Evolutionary conservation across 257 asterid species (phyloP).

Genomic region (Plantago elongata): DNA sequence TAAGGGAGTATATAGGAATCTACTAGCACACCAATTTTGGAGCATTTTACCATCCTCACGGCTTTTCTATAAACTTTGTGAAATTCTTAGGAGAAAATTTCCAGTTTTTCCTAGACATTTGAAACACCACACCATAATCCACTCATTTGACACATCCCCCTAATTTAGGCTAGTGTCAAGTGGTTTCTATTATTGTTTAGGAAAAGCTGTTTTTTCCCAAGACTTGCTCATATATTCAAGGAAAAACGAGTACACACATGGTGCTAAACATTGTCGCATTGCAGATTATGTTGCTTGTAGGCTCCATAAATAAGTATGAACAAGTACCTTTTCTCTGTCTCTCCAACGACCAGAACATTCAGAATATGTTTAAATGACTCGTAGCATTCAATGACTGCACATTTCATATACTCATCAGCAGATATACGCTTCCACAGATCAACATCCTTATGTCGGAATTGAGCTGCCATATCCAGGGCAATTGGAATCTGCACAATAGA

Average conservation of each 20-base stretch:
- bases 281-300: conserved; percentile 13
- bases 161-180: no score
- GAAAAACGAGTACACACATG: conserved; percentile 5
- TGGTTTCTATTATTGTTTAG: no score
- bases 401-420: conserved; percentile 85
- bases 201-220: neutral
- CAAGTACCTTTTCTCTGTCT: conserved; percentile 81
- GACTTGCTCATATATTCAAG: neutral
- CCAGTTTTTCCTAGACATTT: no score
- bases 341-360: conserved; percentile 68
- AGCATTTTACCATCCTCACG: no score
- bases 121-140: no score
- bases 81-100: no score
- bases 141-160: no score
- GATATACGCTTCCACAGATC: conserved; percentile 94
- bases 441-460: conserved; percentile 81
- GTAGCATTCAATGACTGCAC: conserved; percentile 93
- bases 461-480: conserved; percentile 95
- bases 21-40: no score
- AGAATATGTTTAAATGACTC: conserved; percentile 84
- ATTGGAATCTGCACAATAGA: conserved; percentile 72
- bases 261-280: conserved; percentile 2
- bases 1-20: no score
- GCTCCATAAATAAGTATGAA: conserved; percentile 15
- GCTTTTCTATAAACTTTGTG: no score